Evolutionary conservation across 2,329 filamentous ascomycete species (phyloP), one percentile per base, ranked within the genome.

Genomic region (Delphinella strobiligena): DNA sequence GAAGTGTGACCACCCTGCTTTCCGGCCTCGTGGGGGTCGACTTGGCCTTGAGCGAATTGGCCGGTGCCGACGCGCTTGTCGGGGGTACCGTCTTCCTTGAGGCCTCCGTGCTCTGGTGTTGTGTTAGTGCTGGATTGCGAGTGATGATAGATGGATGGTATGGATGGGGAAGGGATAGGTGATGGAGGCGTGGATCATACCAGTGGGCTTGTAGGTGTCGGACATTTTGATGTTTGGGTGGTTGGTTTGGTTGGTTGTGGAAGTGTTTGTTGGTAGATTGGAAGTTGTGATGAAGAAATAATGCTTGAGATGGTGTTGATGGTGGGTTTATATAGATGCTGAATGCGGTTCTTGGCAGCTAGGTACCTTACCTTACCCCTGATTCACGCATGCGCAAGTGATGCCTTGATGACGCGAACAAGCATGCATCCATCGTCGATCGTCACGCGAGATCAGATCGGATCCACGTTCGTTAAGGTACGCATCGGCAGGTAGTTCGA

Each of bases 31-130:
- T 51, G 47, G 18, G 61, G 61, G 44, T 64, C 61, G 18, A 64
- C 60, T 43, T 63, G 60, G 44, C 61, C 61, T 14, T 59, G 54
- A 38, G 61, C 61, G 40, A 64, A 64, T 47, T 61, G 42, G 38
- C 61, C 61, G 41, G 61, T 64, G 38, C 55, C 56, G 36, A 64
- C 60, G 42, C 62, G 56, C 49, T 59, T 52, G 46, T 64, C 62
- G 38, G 59, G 59, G 37, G 59, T 56, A 37, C 62, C 61, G 47
- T 65, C 61, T 49, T 63, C 52, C 47, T 59, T 60, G 42, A 64
- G 56, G 43, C 61, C 62, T 47, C 54, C 57, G 49, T 64, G 60
- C 53, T 65, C 60, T 60, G 41, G 16, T 10, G 19, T n/a, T 11
- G 9, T 34, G 32, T 45, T 29, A 49, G 40, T n/a, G 16, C 18